A percentile compares a stretch with the other conserved stretches of the same genome.
Evolutionary conservation across 75 land plant genomes (phyloP).

Genomic region (Pinus taeda): DNA sequence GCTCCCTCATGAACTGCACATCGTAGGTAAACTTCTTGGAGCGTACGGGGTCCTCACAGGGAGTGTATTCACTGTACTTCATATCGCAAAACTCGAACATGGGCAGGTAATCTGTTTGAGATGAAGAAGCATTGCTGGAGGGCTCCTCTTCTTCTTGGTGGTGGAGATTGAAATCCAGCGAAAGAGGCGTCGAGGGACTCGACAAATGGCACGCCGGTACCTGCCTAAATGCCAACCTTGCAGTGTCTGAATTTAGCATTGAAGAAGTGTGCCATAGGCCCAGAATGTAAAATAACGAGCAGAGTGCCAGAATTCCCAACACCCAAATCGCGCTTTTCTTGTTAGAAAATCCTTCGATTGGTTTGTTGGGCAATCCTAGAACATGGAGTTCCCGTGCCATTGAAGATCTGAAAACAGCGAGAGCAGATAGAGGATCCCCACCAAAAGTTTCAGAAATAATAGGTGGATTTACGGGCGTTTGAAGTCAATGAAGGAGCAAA

Average conservation of each 20-base stretch:
- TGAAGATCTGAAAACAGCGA: not conserved
- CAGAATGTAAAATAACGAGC: slow-evolving; percentile 51
- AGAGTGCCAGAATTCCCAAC: slow-evolving; percentile 25
- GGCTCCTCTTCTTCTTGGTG: slow-evolving; percentile 11
- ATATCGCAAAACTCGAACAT: slow-evolving; percentile 46
- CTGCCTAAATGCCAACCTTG: not conserved
- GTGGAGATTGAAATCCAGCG: slow-evolving; percentile 34
- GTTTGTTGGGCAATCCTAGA: not conserved
- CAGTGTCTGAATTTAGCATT: not conserved
- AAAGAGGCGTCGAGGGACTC: not conserved
- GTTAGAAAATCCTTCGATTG: not conserved
- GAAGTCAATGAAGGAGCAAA: too few species aligned
- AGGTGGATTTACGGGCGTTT: too few species aligned
- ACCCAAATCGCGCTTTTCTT: slow-evolving; percentile 18
- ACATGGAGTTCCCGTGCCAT: not conserved
- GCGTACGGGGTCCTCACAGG: slow-evolving; percentile 60
- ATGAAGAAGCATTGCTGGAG: not conserved
- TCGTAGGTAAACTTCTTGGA: slow-evolving; percentile 41
- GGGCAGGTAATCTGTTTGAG: not conserved
- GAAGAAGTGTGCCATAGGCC: slow-evolving; percentile 34
- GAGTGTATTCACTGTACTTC: slow-evolving; percentile 72
- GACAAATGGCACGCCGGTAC: not conserved
- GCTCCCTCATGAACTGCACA: slow-evolving; percentile 59
- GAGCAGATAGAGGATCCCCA: not conserved
- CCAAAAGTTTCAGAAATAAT: too few species aligned